Base-by-base conservation (phyloP, 768 basidiomycete species). In the Calocera viscosa region DNA sequence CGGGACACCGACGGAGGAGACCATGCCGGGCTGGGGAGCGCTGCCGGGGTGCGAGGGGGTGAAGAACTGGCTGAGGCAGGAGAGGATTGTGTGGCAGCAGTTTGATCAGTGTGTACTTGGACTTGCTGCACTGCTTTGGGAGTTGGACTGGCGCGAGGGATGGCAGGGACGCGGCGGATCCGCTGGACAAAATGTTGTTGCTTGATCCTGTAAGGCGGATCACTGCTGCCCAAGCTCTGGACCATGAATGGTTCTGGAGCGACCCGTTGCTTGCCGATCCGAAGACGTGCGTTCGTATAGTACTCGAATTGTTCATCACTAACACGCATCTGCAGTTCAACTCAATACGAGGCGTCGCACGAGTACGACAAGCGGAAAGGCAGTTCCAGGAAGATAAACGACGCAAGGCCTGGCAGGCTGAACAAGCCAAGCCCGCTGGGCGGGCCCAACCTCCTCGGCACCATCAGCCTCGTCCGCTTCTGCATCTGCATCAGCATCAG, bases 221-320 rank as follows among this genome's bases (percentile, higher is more conserved):
- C 43, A 93, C 94, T 1, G 95, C 95, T 10, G 76, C 83, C 1
- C 82, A 91, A 67, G 94, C 94, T 0, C 81, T 97, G 65, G 88
- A 94, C 71, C 93, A 97, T 73, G 86, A 89, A 22, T 98, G 93
- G 79, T 96, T 98, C 75, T 96, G 91, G 91, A 87, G 86, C 0
- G 86, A 90, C 69, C 94, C 95, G 0, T 72, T 92, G 40, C 90
- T 93, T 1, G 73, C 73, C 2, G 69, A 71, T 41, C 66, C 74
- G 1, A 72, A 69, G 67, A 70, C 68, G 77, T 78, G 72, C 67
- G 84, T 78, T 2, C 28, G 22, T 32, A 33, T 11, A 41, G 35
- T 5, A 14, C 35, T 38, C 35, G 5, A 14, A 38, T 38, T 14
- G 35, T 38, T 74, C 32, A 65, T 65, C 12, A 30, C 17, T n/a